Evolutionary conservation across 2,329 filamentous ascomycete species (phyloP), one percentile per base, ranked within the genome.

Genomic region (Hypoxylon sp.): DNA sequence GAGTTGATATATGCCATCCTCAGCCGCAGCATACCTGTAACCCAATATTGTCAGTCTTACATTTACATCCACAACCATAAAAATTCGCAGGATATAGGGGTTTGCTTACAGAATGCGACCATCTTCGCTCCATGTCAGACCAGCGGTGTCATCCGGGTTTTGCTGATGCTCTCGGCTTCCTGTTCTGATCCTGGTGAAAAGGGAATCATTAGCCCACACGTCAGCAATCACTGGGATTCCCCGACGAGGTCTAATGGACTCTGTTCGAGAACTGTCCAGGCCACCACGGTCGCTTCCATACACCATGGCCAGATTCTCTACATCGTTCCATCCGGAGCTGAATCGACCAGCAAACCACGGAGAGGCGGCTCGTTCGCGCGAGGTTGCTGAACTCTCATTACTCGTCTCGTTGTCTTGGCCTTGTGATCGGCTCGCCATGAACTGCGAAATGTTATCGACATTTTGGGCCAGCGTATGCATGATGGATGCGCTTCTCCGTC

Each of bases 1-100:
- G 73, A 93, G 88, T 79, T 94, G 91, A 74, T 93, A 93, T 59
- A 94, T 91, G 62, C 92, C 92, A 72, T 92, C 89, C 75, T 93
- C 89, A 35, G 88, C 87, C 19, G 87, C 89, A 44, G 90, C 82
- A 73, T 87, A 91, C 61, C 89, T 91, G 56, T 3, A 19, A 42
- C 13, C 19, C 19, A 6, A 27, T 21, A n/a, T 17, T 8, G 64
- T 35, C 17, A 51, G 73, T 77, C 58, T 78, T 77, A 50, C 50
- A 24, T 48, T 44, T 6, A 6, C n/a, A 31, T 44, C 32, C 32
- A 37, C 24, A 27, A 24, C 24, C 7, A 37, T 13, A 5, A 13
- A 37, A 2, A 37, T 60, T 5, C 2, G 54, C 56, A 64, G 42
- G 8, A 48, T 50, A 57, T 19, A 39, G 35, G 19, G 24, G 39